Evolutionary conservation across 2,329 filamentous ascomycete genomes (phyloP).

Genomic region (Daldinia sp.): DNA sequence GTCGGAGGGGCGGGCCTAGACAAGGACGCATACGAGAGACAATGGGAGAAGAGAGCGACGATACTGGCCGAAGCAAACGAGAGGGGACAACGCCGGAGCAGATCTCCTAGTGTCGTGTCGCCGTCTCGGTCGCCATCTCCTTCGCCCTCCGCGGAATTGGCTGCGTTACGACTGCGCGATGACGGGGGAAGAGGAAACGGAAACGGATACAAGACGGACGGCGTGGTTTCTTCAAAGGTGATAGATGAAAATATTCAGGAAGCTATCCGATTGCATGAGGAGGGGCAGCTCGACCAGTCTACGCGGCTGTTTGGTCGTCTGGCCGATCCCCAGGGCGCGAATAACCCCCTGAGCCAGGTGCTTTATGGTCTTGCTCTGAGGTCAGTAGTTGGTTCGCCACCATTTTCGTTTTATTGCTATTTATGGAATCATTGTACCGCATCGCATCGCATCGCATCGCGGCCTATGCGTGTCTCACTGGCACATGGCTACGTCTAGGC

Average conservation of each 20-base stretch:
- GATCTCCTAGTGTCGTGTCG: slow-evolving; percentile 43
- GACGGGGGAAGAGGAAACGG: slow-evolving; percentile 14
- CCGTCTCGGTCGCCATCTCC: slow-evolving; percentile 55
- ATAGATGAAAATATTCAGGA: slow-evolving; percentile 85
- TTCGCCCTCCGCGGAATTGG: slow-evolving; percentile 49
- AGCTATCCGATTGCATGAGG: slow-evolving; percentile 94
- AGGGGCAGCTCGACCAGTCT: slow-evolving; percentile 80
- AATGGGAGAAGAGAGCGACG: slow-evolving; percentile 96
- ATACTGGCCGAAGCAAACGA: slow-evolving; percentile 78
- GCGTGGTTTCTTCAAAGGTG: slow-evolving; percentile 62
- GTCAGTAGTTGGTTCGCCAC: slow-evolving; percentile 60
- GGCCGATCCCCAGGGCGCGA: slow-evolving; percentile 84
- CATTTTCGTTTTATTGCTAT: slow-evolving; percentile 29
- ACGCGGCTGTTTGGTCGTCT: slow-evolving; percentile 87
- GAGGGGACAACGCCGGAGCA: slow-evolving; percentile 59
- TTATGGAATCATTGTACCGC: slow-evolving; percentile 34
- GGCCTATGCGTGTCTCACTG: slow-evolving; percentile 26
- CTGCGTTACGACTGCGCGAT: slow-evolving; percentile 48
- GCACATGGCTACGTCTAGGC: slow-evolving; percentile 30
- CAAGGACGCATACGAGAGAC: slow-evolving; percentile 67
- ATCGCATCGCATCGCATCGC: slow-evolving; percentile 16
- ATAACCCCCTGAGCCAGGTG: slow-evolving; percentile 95
- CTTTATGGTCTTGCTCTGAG: slow-evolving; percentile 92
- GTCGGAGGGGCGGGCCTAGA: slow-evolving; percentile 45
- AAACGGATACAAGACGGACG: slow-evolving; percentile 31